Evolutionary conservation across 164 flowering plant genomes (phyloP), one percentile per base, ranked within the genome.

Genomic region (Nymphaea colorata): DNA sequence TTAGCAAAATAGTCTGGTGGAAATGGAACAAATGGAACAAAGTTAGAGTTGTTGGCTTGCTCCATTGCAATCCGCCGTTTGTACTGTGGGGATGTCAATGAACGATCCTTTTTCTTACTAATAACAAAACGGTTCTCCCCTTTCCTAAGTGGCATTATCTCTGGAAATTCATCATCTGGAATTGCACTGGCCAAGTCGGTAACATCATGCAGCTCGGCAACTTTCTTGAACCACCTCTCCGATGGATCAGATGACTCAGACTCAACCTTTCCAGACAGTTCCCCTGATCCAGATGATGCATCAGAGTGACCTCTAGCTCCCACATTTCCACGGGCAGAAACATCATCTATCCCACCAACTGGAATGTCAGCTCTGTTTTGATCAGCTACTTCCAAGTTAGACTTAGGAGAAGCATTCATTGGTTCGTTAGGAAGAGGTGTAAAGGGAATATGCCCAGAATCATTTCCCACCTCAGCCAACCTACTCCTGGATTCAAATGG

Each of bases 1-100:
- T 81, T 85, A 16, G 96, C 86, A 75, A 93, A 91, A 75, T 93
- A 88, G 68, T 82, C 93, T 2, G 97, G 96, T 25, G 98, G 96
- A 73, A 91, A 93, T 6, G 98, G 98, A 41, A 93, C 98, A 75
- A 87, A 93, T 3, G 97, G 98, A 6, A 91, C 98, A 67, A 76
- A 85, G 69, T 87, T 88, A 43, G 62, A 78, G 64, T 68, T 77
- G 14, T 61, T 61, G 25, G 86, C 70, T 78, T 85, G 96, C 73
- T 89, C 97, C 82, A 81, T 82, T 41, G 92, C 87, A 69, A 74
- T 65, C 0, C 77, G 83, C 61, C 91, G 79, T 80, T 84, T 93
- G 79, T 87, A 77, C 57, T 73, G 70, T 5, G 97, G 95, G 66
- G 98, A 83, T 51, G 87, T 87, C 74, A 89, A 72, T 8, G 97